Base-by-base conservation (phyloP, 2,329 filamentous ascomycete species). In the Calonectria multiphialidica region DNA sequence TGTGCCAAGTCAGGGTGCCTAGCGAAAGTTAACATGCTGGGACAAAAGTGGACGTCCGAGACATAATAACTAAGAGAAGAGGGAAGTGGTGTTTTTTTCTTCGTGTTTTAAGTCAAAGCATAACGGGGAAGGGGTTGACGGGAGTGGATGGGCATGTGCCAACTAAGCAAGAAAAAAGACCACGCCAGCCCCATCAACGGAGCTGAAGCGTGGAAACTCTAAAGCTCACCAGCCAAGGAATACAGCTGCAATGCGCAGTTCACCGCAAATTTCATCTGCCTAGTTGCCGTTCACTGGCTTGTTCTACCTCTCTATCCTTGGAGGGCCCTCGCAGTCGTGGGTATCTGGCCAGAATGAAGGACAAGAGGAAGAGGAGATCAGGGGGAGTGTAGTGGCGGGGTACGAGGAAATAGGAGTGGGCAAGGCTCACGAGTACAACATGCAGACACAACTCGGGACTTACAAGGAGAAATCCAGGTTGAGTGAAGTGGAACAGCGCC, bases 401-500 rank as follows among this genome's bases (percentile, higher is more conserved):
- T 66, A 33, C 25, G 33, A 18, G 28, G 55, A 35, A 42, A 40
- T 40, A 33, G 37, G 7, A 45, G 25, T 23, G 18, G 16, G 42
- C 62, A 35, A 62, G 53, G 40, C 49, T 72, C 53, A 64, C 62
- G 47, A 64, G 18, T 33, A 50, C 47, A 53, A 35, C 35, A 66
- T 33, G 45, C 23, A 61, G 57, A 67, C 63, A 66, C 71, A 66
- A 61, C 55, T 55, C 45, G 64, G 68, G 45, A 73, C 71, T 73
- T 73, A 73, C 71, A 71, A 70, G 57, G 57, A 66, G 23, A 30
- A 55, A 50, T 55, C 49, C 42, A 62, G 59, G 30, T 45, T 62
- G 55, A 55, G 49, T 59, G 55, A 71, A 71, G 71, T 73, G 47
- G 66, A 66, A 72, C 69, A 72, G 65, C 23, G 25, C 59, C 62